Percentiles rank a stretch among this genome's conserved stretches.
phyloP scores from a whole-genome alignment of 2,329 filamentous ascomycete species.

The Parastagonospora nodorum region DNA sequence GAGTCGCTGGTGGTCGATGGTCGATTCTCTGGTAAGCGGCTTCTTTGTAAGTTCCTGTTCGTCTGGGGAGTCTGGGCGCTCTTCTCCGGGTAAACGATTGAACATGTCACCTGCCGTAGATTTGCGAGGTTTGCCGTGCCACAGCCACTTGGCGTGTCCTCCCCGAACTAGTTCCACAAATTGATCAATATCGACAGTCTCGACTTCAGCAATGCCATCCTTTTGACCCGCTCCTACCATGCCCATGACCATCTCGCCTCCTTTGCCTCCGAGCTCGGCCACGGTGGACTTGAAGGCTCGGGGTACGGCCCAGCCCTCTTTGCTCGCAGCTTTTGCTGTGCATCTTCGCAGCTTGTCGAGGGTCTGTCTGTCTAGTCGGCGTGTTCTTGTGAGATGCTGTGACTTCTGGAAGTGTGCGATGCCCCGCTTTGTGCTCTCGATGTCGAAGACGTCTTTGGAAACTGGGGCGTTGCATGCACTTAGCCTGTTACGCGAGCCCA shows the following conservation, averaged over 20 bases:
- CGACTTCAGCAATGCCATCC: constrained; percentile 86
- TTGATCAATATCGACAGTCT: constrained; percentile 85
- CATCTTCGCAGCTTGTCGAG: constrained; percentile 77
- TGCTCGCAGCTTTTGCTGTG: constrained; percentile 88
- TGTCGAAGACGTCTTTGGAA: constrained; percentile 88
- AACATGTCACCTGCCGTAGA: constrained; percentile 48
- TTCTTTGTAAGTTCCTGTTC: constrained; percentile 53
- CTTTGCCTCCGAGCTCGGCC: constrained; percentile 89
- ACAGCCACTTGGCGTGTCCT: constrained; percentile 89
- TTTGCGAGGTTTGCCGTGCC: constrained; percentile 86
- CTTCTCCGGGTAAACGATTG: constrained; percentile 43
- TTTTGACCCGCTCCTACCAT: constrained; percentile 85
- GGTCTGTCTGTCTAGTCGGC: constrained; percentile 81
- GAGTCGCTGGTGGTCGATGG: constrained; percentile 34
- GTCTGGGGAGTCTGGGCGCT: constrained; percentile 59
- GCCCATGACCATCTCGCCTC: constrained; percentile 93
- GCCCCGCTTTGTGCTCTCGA: constrained; percentile 79
- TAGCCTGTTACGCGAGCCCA: constrained; percentile 87
- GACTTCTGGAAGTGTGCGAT: constrained; percentile 90
- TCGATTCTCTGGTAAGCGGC: constrained; percentile 57
- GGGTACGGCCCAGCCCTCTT: constrained; percentile 90
- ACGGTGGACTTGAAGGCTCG: constrained; percentile 95
- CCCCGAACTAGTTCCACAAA: constrained; percentile 80
- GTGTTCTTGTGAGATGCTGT: constrained; percentile 76
- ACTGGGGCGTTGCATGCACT: constrained; percentile 84